Conservation (phyloP, 148 eudicot species). For the Cornus florida region DNA sequence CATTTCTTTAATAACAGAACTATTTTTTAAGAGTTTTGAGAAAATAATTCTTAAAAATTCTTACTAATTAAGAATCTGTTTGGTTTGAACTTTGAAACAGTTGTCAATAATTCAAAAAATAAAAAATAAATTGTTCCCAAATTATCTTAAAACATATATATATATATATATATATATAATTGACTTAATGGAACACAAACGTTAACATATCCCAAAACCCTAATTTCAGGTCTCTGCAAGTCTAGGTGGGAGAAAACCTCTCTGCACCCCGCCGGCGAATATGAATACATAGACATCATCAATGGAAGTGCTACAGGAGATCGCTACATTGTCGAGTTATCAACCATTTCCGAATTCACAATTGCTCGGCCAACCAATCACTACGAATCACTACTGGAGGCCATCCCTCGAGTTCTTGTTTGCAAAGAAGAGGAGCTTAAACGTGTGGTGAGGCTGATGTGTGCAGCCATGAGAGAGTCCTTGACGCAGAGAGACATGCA, state of each 20-base stretch:
- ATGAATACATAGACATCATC: conserved; percentile 33
- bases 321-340: conserved; percentile 28
- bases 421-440: conserved; percentile 19
- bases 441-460: conserved; percentile 19
- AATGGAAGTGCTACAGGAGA: background rate
- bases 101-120: too few species aligned
- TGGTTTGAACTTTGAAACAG: too few species aligned
- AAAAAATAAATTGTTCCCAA: too few species aligned
- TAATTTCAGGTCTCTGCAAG: conserved; percentile 23
- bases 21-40: too few species aligned
- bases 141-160: too few species aligned
- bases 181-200: background rate
- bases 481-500: conserved; percentile 21
- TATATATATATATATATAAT: too few species aligned
- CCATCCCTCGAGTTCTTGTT: conserved; percentile 18
- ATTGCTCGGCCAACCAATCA: conserved; percentile 24
- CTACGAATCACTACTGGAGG: conserved; percentile 21
- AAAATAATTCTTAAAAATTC: too few species aligned
- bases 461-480: conserved; percentile 21
- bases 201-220: background rate
- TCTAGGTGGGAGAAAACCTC: conserved; percentile 19
- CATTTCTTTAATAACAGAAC: too few species aligned
- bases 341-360: conserved; percentile 22
- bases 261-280: conserved; percentile 7
- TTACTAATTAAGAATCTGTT: too few species aligned